A percentile compares a stretch with the other conserved stretches of the same genome.
Evolutionary conservation across 768 basidiomycete species (phyloP).

Genomic region (Mycena rebaudengoi): DNA sequence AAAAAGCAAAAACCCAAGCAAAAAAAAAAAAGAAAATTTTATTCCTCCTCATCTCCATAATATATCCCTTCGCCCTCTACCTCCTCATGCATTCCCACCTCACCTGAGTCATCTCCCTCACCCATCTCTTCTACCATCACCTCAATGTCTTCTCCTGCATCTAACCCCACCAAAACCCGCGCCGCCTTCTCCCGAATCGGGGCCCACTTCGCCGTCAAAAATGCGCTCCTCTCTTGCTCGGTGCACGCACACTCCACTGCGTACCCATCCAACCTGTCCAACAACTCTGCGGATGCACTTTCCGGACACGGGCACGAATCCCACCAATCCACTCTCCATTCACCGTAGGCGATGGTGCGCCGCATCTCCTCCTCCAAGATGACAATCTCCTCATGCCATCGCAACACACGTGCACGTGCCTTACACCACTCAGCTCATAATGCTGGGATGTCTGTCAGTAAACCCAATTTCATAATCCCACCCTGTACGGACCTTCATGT

Average conservation of each 20-base stretch:
- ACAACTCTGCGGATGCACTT: not conserved
- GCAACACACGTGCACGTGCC: conserved; percentile 5
- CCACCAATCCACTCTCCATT: not conserved
- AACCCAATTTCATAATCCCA: not conserved
- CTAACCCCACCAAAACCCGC: not conserved
- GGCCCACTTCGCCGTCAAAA: not conserved
- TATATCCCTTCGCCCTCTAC: too few relatives aligned
- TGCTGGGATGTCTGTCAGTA: not conserved
- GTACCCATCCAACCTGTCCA: not conserved
- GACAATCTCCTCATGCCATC: conserved; percentile 23
- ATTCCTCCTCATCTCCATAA: too few relatives aligned
- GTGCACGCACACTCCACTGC: not conserved
- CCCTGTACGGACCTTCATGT: too few relatives aligned
- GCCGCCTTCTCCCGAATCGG: not conserved
- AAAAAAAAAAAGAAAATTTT: too few relatives aligned
- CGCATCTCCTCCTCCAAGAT: conserved; percentile 29
- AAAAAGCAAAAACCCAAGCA: too few relatives aligned
- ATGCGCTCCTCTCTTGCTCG: not conserved
- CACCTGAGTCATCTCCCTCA: too few relatives aligned
- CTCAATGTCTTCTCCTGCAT: not conserved
- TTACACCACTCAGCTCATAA: conserved; percentile 3
- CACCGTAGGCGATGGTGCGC: not conserved
- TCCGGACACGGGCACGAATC: not conserved
- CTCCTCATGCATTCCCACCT: too few relatives aligned
- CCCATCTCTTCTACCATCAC: too few relatives aligned